These are phyloP conservation scores for Bipolaris oryzae DNA, from an alignment of 2,329 filamentous ascomycete genomes.

Conservation along the genomic window DNA sequence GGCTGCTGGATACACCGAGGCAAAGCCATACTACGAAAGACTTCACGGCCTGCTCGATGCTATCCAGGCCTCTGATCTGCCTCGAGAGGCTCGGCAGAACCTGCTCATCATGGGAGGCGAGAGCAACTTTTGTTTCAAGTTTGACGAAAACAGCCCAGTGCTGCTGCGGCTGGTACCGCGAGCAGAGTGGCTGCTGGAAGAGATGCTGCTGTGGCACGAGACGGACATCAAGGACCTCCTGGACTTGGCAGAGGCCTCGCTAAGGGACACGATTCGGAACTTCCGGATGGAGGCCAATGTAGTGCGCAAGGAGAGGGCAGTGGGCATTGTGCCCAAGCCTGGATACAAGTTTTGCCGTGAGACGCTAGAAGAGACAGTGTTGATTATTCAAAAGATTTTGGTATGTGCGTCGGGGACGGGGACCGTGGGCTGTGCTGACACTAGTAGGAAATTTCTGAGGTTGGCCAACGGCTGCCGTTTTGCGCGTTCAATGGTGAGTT, in stretches of 20 bases:
- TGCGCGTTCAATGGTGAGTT: slow-evolving; percentile 87
- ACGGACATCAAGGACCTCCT: slow-evolving; percentile 79
- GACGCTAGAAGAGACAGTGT: slow-evolving; percentile 91
- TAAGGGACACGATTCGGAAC: slow-evolving; percentile 79
- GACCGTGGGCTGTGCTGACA: slow-evolving; percentile 16
- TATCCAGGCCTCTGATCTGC: slow-evolving; percentile 68
- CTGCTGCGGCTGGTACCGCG: slow-evolving; percentile 70
- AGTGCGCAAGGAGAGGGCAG: slow-evolving; percentile 80
- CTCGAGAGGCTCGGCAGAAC: slow-evolving; percentile 72
- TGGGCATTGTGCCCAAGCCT: slow-evolving; percentile 61
- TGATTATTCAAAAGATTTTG: slow-evolving; percentile 90
- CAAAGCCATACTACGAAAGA: slow-evolving; percentile 82
- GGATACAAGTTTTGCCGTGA: slow-evolving; percentile 78
- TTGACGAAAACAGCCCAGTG: slow-evolving; percentile 67
- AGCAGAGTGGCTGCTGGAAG: slow-evolving; percentile 73
- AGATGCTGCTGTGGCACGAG: slow-evolving; percentile 79
- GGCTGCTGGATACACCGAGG: slow-evolving; percentile 91
- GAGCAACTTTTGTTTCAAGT: slow-evolving; percentile 92
- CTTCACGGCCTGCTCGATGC: slow-evolving; percentile 86
- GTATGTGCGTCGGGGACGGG: slow-evolving; percentile 28
- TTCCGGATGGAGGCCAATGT: slow-evolving; percentile 80
- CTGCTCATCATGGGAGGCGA: slow-evolving; percentile 95
- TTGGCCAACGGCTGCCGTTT: slow-evolving; percentile 76
- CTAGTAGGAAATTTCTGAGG: slow-evolving; percentile 70
- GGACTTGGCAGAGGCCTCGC: slow-evolving; percentile 83